Conservation (phyloP, 139 green algal species). For the Nannochloris sp. region DNA sequence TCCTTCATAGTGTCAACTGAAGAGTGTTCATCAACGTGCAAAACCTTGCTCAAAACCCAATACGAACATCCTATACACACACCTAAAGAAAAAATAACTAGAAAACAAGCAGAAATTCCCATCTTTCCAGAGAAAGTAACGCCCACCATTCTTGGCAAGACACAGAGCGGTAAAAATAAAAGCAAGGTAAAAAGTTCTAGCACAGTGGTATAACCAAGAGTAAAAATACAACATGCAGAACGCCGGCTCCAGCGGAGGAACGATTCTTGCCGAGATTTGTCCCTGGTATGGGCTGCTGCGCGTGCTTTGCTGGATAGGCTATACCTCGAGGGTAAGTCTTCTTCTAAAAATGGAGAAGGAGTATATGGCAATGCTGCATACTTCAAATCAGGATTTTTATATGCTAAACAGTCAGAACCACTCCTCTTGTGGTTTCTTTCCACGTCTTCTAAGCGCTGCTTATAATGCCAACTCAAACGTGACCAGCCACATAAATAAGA, state of each 20-base stretch:
- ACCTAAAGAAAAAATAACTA: slow-evolving; percentile 16
- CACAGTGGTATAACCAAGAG: not conserved
- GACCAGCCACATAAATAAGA: slow-evolving; percentile 20
- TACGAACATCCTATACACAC: too few species aligned
- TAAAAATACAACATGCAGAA: slow-evolving; percentile 8
- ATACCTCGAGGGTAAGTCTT: too few species aligned
- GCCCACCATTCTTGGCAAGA: not conserved
- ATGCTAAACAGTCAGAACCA: not conserved
- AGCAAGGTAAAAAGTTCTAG: not conserved
- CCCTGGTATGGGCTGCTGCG: not conserved
- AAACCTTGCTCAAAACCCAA: too few species aligned
- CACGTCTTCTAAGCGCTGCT: slow-evolving; percentile 1
- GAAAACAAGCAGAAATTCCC: slow-evolving; percentile 4
- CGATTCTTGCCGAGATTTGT: not conserved
- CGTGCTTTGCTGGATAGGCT: too few species aligned
- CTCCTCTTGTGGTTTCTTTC: slow-evolving; percentile 12
- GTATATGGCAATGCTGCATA: slow-evolving; percentile 7
- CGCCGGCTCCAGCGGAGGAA: not conserved
- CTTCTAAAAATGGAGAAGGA: not conserved
- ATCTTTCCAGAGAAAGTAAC: not conserved
- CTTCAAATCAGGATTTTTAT: not conserved
- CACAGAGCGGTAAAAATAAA: slow-evolving; percentile 13
- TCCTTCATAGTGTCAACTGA: too few species aligned
- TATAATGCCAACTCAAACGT: slow-evolving; percentile 19
- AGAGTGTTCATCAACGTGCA: too few species aligned